Base-by-base conservation (phyloP, 2,329 filamentous ascomycete genomes). In the Fusarium redolens region DNA sequence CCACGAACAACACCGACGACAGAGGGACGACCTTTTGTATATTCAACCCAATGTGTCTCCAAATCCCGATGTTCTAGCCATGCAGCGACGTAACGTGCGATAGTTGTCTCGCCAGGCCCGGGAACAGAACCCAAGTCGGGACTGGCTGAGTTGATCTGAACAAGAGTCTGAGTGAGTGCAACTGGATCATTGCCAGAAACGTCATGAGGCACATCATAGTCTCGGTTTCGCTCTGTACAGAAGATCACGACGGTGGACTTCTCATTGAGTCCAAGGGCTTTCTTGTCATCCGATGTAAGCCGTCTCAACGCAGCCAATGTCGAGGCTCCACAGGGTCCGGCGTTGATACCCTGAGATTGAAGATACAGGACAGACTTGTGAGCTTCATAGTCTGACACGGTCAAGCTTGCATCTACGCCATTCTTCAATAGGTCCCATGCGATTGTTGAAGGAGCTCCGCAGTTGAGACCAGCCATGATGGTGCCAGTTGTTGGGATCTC, bases 381-480 rank as follows among this genome's bases (percentile, higher is more conserved):
- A 1, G 88, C 85, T 66, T 94, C 91, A 17, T 80, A 78, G 71
- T 93, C 92, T 0, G 87, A 88, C 0, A 95, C 85, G 0, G 86
- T 87, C 1, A 91, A 80, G 58, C 87, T 88, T 2, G 86, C 88
- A 80, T 93, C 89, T 0, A 93, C 85, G 1, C 90, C 88, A 0
- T 82, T 77, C 12, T 83, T 80, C 7, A 95, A 78, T 0, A 89
- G 77, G 0, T 89, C 85, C 91, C 92, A 95, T 0, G 92, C 90
- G 1, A 87, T 89, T 0, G 83, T 83, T 0, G 92, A 93, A 0
- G 92, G 85, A 0, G 90, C 93, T 0, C 92, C 92, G 68, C 92
- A 95, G 72, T 93, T 90, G 83, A 95, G 88, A 0, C 92, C 92
- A 43, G 87, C 86, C 92, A 95, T 94, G 74, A 93, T 93, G 0